phyloP scores from a whole-genome alignment of 495 filamentous ascomycete genomes.

The Paragyromitra xinjiangensis region DNA sequence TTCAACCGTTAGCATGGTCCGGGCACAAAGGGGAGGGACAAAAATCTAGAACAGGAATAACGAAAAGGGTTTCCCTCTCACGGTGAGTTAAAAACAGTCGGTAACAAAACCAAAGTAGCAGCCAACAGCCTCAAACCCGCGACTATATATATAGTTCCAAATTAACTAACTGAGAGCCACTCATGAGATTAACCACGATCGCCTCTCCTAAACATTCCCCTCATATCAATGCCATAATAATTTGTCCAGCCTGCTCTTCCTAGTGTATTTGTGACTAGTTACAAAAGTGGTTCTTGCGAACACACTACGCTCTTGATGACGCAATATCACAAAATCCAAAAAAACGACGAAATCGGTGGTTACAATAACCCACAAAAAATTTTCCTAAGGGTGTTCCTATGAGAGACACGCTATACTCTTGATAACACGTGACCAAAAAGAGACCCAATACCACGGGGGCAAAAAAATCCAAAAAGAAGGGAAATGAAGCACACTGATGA shows the following conservation, averaged over 20 bases:
- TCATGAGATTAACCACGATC: background rate
- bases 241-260: constrained; percentile 22
- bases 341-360: constrained; percentile 8
- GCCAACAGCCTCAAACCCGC: background rate
- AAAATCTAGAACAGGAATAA: too few species aligned
- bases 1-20: background rate
- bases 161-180: constrained; percentile 6
- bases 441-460: constrained; percentile 34
- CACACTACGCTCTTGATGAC: constrained; percentile 21
- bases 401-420: constrained; percentile 19
- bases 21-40: too few species aligned
- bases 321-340: constrained; percentile 15
- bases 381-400: constrained; percentile 46
- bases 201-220: background rate
- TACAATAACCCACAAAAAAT: constrained; percentile 49
- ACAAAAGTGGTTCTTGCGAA: constrained; percentile 28
- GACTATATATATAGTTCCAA: background rate
- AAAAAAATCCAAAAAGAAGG: constrained; percentile 40
- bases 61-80: too few species aligned
- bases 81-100: background rate
- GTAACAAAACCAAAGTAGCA: background rate
- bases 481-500: constrained; percentile 52
- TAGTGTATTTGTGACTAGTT: constrained; percentile 39
- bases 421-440: constrained; percentile 43
- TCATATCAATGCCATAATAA: constrained; percentile 14